Evolutionary conservation across 1,139 yeast genomes (phyloP).

Genomic region (Yamadazyma buinensis): DNA sequence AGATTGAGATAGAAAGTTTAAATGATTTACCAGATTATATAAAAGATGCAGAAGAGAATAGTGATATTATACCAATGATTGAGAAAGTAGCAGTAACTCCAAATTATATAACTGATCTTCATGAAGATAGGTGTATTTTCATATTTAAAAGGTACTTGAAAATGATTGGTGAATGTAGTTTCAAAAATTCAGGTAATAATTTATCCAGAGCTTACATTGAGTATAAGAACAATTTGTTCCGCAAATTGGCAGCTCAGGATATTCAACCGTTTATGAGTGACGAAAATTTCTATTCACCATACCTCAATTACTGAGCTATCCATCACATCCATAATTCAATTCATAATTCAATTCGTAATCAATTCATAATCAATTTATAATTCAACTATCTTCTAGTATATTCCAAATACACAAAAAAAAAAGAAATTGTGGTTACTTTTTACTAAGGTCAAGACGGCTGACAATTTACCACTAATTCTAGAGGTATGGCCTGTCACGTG

Average conservation of each 20-base stretch:
- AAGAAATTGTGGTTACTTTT: too few species aligned
- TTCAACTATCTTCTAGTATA: too few species aligned
- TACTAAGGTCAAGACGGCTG: too few species aligned
- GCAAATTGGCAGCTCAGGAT: not conserved
- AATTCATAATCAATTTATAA: too few species aligned
- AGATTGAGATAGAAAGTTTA: too few species aligned
- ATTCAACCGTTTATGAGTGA: not conserved
- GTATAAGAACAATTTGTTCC: conserved; percentile 6
- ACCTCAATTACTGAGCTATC: too few species aligned
- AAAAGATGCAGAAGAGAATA: conserved; percentile 21
- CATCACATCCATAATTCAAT: too few species aligned
- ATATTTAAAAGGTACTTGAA: conserved; percentile 10
- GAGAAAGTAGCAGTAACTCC: conserved; percentile 15
- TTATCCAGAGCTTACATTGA: conserved; percentile 10
- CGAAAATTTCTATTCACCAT: conserved; percentile 1
- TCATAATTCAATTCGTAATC: too few species aligned
- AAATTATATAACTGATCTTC: conserved; percentile 1
- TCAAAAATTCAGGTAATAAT: not conserved
- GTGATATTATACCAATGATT: conserved; percentile 24
- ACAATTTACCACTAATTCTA: too few species aligned
- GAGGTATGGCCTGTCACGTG: too few species aligned
- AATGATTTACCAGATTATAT: conserved; percentile 15
- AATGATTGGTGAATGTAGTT: conserved; percentile 6
- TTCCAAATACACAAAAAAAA: too few species aligned
- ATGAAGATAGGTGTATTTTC: conserved; percentile 6